These are phyloP conservation scores for Larix kaempferi DNA, from an alignment of 75 land plant species.

Conservation along the genomic window DNA sequence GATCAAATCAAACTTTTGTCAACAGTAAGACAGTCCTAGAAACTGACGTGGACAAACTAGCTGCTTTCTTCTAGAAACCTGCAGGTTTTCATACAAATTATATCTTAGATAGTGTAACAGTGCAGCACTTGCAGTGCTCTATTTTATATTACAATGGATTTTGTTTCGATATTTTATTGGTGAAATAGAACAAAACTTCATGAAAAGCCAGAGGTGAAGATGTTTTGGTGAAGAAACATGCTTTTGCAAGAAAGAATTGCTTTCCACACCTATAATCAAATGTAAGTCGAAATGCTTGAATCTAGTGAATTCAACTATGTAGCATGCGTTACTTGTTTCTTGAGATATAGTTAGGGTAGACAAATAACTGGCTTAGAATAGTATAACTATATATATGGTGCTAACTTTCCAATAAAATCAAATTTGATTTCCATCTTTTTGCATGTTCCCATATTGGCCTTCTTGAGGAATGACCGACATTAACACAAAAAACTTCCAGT, in stretches of 20 bases:
- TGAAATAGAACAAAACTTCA: neutral
- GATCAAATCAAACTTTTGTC: neutral
- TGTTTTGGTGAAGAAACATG: neutral
- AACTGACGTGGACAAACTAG: neutral
- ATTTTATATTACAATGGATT: neutral
- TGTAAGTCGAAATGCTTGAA: neutral
- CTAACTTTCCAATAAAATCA: neutral
- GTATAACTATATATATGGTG: neutral
- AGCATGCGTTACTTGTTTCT: neutral
- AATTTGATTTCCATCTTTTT: neutral
- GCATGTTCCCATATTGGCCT: neutral
- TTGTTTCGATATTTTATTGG: neutral
- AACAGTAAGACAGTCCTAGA: neutral
- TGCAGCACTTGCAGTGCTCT: neutral
- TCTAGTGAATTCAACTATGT: neutral
- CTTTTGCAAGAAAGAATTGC: neutral
- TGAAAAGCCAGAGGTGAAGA: neutral
- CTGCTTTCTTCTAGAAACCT: neutral
- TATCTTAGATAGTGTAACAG: neutral
- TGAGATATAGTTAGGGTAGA: neutral
- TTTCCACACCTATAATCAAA: neutral
- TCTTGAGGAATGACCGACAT: neutral
- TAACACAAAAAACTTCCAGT: neutral
- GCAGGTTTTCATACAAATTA: no score
- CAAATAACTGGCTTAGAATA: neutral